Evolutionary conservation across 2,329 filamentous ascomycete genomes (phyloP).

Genomic region (Lachnellula arida): DNA sequence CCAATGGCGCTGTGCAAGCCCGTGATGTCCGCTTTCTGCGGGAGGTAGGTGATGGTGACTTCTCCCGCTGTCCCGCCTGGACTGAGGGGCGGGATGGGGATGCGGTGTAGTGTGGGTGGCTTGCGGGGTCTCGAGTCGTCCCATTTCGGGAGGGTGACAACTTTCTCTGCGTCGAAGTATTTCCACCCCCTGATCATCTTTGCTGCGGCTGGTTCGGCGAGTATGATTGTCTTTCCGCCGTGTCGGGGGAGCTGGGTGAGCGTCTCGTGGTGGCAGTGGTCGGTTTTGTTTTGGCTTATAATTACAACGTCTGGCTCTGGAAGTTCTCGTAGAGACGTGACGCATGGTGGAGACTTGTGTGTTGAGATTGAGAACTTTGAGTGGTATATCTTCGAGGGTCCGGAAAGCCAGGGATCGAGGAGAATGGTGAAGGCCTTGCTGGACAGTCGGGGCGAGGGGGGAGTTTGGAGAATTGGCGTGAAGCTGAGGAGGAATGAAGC

Average conservation of each 20-base stretch:
- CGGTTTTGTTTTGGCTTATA: conserved; percentile 58
- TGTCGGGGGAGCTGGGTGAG: conserved; percentile 56
- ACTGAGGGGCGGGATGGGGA: conserved; percentile 51
- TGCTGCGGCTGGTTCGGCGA: conserved; percentile 61
- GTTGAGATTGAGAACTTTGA: conserved; percentile 56
- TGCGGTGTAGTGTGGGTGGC: conserved; percentile 32
- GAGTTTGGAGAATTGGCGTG: conserved; percentile 35
- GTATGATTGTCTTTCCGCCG: conserved; percentile 53
- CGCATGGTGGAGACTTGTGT: conserved; percentile 50
- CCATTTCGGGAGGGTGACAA: conserved; percentile 44
- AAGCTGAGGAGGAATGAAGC: conserved; percentile 63
- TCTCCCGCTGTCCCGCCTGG: conserved; percentile 55
- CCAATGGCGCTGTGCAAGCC: conserved; percentile 63
- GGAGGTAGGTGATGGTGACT: conserved; percentile 65
- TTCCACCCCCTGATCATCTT: conserved; percentile 63
- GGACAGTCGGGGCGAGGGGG: conserved; percentile 30
- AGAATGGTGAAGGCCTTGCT: conserved; percentile 60
- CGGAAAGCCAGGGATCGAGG: conserved; percentile 66
- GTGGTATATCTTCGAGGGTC: conserved; percentile 55
- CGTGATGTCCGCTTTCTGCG: conserved; percentile 55
- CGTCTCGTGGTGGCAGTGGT: conserved; percentile 68
- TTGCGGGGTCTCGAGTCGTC: conserved; percentile 33
- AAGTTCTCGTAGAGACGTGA: conserved; percentile 52
- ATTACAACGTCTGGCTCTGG: conserved; percentile 52
- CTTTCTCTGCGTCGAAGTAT: conserved; percentile 54